These are phyloP conservation scores for Leishmania gerbilli DNA, from an alignment of 208 protist species.

Conservation along the genomic window DNA sequence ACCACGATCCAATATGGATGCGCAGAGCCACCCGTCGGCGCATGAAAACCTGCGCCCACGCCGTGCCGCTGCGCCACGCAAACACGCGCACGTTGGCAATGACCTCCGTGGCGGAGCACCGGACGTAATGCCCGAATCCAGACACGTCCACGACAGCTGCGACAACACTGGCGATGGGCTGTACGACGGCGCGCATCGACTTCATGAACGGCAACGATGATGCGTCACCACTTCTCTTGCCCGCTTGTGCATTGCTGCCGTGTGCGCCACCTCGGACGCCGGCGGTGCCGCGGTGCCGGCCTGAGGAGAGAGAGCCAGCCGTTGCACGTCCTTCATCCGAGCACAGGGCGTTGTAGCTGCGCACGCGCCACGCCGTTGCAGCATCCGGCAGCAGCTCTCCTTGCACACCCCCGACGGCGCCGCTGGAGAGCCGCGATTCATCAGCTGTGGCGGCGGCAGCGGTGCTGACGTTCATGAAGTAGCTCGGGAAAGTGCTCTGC, in stretches of 20 bases:
- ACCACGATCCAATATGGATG: slow-evolving; percentile 16
- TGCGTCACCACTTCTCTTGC: not conserved
- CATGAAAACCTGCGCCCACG: slow-evolving; percentile 33
- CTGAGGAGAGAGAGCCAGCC: not conserved
- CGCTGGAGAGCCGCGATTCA: not conserved
- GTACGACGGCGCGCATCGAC: not conserved
- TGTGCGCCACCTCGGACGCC: not conserved
- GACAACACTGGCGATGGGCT: not conserved
- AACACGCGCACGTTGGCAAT: slow-evolving; percentile 22
- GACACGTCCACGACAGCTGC: not conserved
- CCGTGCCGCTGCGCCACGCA: slow-evolving; percentile 22
- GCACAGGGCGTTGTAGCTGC: slow-evolving; percentile 4
- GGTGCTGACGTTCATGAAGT: slow-evolving; percentile 10
- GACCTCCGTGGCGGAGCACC: not conserved
- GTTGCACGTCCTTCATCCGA: not conserved
- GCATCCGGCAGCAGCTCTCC: not conserved
- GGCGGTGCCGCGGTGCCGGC: not conserved
- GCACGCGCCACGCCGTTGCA: slow-evolving; percentile 5
- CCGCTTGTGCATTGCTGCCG: not conserved
- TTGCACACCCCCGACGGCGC: not conserved
- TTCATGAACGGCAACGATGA: not conserved
- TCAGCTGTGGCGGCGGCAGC: not conserved
- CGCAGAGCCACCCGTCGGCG: slow-evolving; percentile 28
- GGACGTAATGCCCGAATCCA: not conserved
- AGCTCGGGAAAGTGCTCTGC: not conserved